Evolutionary conservation across 768 basidiomycete species (phyloP).

Genomic region (Mycena alexandri): DNA sequence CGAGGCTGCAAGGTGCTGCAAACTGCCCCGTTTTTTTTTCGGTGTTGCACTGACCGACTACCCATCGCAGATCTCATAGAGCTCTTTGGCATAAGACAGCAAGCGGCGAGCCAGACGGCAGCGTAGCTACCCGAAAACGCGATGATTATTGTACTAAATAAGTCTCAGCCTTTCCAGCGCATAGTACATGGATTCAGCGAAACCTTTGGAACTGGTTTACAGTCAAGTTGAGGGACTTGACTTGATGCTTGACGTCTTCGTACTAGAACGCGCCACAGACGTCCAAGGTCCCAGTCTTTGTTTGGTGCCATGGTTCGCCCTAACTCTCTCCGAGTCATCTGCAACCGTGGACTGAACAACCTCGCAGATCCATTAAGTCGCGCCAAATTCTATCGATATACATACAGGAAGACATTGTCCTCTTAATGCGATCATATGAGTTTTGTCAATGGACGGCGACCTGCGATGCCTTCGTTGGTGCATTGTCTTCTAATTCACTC

Average conservation of each 20-base stretch:
- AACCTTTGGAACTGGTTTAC: conserved; percentile 49
- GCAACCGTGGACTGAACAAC: neutral
- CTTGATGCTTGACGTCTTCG: conserved; percentile 51
- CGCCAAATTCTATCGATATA: too few relatives aligned
- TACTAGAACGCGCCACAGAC: conserved; percentile 46
- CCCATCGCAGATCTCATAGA: conserved; percentile 69
- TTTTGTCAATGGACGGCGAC: too few relatives aligned
- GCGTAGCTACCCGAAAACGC: conserved; percentile 14
- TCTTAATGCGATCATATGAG: too few relatives aligned
- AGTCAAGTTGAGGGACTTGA: conserved; percentile 48
- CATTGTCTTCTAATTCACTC: too few relatives aligned
- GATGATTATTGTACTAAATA: too few relatives aligned
- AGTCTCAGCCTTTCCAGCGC: too few relatives aligned
- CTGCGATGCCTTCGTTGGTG: too few relatives aligned
- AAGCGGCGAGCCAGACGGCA: conserved; percentile 38
- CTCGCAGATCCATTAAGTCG: too few relatives aligned
- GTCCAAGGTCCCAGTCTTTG: conserved; percentile 46
- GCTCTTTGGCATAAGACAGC: conserved; percentile 61
- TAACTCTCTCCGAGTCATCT: neutral
- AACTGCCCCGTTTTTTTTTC: neutral
- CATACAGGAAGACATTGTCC: too few relatives aligned
- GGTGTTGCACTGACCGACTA: neutral
- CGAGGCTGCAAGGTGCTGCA: conserved; percentile 78
- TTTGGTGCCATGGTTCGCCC: conserved; percentile 53
- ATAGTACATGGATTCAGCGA: too few relatives aligned